A percentile compares a stretch with the other conserved stretches of the same genome.
Evolutionary conservation across 768 basidiomycete species (phyloP).

Genomic region (Mrakia frigida): DNA sequence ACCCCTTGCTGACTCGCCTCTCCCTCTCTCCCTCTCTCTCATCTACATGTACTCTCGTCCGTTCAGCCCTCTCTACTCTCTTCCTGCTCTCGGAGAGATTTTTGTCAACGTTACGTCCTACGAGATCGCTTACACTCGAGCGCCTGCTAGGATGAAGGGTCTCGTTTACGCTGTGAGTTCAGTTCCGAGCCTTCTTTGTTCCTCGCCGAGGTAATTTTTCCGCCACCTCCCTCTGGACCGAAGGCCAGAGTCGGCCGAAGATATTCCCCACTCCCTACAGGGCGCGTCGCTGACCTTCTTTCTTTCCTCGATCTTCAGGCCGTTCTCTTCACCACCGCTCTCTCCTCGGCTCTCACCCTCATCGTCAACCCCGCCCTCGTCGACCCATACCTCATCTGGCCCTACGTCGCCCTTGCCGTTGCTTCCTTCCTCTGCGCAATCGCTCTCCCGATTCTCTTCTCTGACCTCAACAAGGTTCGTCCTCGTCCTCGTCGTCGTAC

Average conservation of each 20-base stretch:
- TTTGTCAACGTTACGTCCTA: conserved; percentile 43
- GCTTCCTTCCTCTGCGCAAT: conserved; percentile 37
- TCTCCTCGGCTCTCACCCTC: conserved; percentile 40
- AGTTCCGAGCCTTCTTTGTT: neutral
- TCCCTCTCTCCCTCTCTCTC: conserved; percentile 38
- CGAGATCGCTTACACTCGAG: conserved; percentile 43
- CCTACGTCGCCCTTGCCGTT: conserved; percentile 30
- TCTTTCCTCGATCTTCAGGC: conserved; percentile 40
- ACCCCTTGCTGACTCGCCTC: too few species aligned
- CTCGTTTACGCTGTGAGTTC: conserved; percentile 8
- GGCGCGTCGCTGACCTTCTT: neutral
- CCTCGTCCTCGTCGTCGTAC: too few species aligned
- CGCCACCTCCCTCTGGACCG: too few species aligned
- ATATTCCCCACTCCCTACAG: too few species aligned
- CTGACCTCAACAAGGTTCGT: conserved; percentile 37
- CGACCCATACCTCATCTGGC: conserved; percentile 43
- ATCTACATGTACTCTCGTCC: conserved; percentile 36
- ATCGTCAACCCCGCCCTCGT: conserved; percentile 22
- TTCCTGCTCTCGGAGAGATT: conserved; percentile 42
- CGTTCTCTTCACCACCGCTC: conserved; percentile 41
- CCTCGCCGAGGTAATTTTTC: too few species aligned
- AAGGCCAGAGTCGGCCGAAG: neutral
- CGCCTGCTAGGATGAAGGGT: conserved; percentile 12
- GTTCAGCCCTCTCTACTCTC: conserved; percentile 36
- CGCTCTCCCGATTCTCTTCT: conserved; percentile 40